A percentile compares a stretch with the other conserved stretches of the same genome.
phyloP scores from a whole-genome alignment of 768 basidiomycete species.

The Tylopilus rubrobrunneus region DNA sequence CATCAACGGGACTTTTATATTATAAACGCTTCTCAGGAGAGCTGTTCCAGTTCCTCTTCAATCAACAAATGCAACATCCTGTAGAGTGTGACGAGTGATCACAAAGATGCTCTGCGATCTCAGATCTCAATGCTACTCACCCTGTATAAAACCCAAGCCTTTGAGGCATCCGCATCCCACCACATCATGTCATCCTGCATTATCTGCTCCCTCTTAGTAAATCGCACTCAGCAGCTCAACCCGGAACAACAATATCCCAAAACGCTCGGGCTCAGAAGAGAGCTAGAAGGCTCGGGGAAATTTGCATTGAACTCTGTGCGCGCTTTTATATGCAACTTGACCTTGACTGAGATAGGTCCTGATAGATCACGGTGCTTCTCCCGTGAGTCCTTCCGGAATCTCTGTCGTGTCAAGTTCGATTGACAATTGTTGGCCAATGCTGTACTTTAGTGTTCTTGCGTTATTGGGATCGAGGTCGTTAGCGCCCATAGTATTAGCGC shows the following conservation, averaged over 20 bases:
- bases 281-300: conserved; percentile 13
- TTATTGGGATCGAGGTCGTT: conserved; percentile 10
- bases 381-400: conserved; percentile 6
- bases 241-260: neutral
- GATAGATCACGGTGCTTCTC: conserved; percentile 16
- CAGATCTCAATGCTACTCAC: too few species aligned
- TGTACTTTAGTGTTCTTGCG: conserved; percentile 5
- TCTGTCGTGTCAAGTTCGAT: neutral
- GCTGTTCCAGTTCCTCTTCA: too few species aligned
- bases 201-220: neutral
- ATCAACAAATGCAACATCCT: too few species aligned
- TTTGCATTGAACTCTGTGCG: conserved; percentile 17
- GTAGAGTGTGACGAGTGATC: too few species aligned
- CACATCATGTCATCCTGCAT: conserved; percentile 1
- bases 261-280: neutral
- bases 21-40: too few species aligned
- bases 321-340: neutral
- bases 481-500: conserved; percentile 4
- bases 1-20: too few species aligned
- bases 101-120: too few species aligned
- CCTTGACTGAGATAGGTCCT: neutral
- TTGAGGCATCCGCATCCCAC: neutral
- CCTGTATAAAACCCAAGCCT: neutral
- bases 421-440: too few species aligned
- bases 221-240: neutral